Conservation (phyloP, 2,329 filamentous ascomycete genomes). For the Exophiala dermatitidis region DNA sequence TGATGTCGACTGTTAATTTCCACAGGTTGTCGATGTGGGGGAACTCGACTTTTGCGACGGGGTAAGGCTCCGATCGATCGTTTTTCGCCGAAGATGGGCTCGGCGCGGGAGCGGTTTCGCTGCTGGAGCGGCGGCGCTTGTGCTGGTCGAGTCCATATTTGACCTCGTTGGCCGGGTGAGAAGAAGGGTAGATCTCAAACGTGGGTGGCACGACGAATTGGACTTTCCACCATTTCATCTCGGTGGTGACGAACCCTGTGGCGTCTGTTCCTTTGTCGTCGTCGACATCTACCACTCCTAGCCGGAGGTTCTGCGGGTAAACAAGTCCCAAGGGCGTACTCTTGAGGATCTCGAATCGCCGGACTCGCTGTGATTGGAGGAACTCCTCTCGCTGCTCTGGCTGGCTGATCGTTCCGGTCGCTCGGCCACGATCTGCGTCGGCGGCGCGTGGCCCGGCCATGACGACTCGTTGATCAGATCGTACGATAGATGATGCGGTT, state of each 20-base stretch:
- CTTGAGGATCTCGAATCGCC: constrained; percentile 23
- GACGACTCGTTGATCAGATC: constrained; percentile 11
- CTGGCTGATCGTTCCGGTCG: constrained; percentile 16
- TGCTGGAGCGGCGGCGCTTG: constrained; percentile 1
- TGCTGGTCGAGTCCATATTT: not conserved
- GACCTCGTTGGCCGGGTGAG: not conserved
- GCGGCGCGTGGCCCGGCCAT: constrained; percentile 21
- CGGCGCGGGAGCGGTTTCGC: not conserved
- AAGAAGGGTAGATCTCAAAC: constrained; percentile 7
- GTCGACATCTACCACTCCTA: constrained; percentile 14
- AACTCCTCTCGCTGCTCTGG: constrained; percentile 18
- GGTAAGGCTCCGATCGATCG: constrained; percentile 4
- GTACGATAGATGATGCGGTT: constrained; percentile 3
- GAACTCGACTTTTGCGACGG: constrained; percentile 14
- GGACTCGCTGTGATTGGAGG: constrained; percentile 8
- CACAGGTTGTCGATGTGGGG: constrained; percentile 15
- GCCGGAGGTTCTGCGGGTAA: constrained; percentile 22
- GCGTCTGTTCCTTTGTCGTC: not conserved
- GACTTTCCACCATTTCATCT: constrained; percentile 21
- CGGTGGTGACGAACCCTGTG: constrained; percentile 10
- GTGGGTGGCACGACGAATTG: constrained; percentile 14
- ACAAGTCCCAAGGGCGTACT: constrained; percentile 22
- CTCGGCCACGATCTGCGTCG: constrained; percentile 7
- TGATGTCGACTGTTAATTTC: constrained; percentile 9
- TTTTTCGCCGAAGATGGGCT: not conserved